These are phyloP conservation scores for Solanum hybrid DNA, from an alignment of 305 asterid genomes.

Conservation along the genomic window DNA sequence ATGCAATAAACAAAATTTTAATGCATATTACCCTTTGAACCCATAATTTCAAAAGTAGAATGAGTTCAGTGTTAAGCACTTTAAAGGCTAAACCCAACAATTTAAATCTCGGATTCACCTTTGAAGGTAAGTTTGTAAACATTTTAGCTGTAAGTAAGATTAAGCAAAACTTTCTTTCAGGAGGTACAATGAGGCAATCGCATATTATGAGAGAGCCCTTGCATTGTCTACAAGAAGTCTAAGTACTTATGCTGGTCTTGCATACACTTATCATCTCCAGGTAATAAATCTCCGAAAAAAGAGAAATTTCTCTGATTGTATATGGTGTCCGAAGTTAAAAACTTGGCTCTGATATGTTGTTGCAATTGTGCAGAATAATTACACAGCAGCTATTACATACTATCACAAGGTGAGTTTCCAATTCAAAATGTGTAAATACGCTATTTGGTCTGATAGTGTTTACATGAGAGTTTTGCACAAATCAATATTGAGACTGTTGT, in stretches of 20 bases:
- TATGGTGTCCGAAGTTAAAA: neutral
- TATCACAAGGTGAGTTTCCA: slow-evolving; percentile 73
- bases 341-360: neutral
- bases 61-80: neutral
- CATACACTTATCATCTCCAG: slow-evolving; percentile 89
- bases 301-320: neutral
- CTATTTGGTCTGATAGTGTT: neutral
- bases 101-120: neutral
- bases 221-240: slow-evolving; percentile 82
- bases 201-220: slow-evolving; percentile 87
- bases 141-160: neutral
- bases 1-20: neutral
- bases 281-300: slow-evolving; percentile 21
- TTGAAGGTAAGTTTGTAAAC: neutral
- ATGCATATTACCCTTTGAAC: neutral
- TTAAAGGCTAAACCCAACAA: neutral
- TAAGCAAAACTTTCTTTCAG: slow-evolving; percentile 28
- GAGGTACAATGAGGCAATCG: slow-evolving; percentile 81
- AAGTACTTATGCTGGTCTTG: slow-evolving; percentile 95
- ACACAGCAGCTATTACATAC: slow-evolving; percentile 62
- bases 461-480: neutral
- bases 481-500: neutral
- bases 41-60: neutral
- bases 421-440: neutral
- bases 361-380: slow-evolving; percentile 56